Evolutionary conservation across 1,139 yeast species (phyloP).

Genomic region (Maudiozyma humilis): DNA sequence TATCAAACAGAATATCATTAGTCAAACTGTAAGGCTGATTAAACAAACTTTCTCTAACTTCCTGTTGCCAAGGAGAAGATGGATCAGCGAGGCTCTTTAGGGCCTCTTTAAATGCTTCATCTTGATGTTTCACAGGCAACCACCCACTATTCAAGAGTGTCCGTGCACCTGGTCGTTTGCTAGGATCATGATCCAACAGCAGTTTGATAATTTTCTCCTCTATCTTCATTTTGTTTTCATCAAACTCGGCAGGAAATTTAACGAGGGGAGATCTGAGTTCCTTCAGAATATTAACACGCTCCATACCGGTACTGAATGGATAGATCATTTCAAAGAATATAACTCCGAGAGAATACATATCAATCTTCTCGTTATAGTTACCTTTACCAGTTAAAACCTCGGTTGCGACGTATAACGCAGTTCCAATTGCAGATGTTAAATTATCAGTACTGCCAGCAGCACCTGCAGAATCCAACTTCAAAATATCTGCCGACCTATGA

Average conservation of each 20-base stretch:
- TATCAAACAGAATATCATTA: conserved; percentile 72
- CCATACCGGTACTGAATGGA: conserved; percentile 82
- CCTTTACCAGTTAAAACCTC: conserved; percentile 70
- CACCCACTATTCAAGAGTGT: conserved; percentile 69
- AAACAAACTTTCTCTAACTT: conserved; percentile 78
- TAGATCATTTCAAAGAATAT: conserved; percentile 94
- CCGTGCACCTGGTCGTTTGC: conserved; percentile 68
- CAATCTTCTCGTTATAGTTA: conserved; percentile 81
- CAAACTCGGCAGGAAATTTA: conserved; percentile 61
- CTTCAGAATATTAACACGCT: conserved; percentile 64
- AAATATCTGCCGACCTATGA: conserved; percentile 39
- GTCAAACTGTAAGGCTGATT: conserved; percentile 78
- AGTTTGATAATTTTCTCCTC: conserved; percentile 60
- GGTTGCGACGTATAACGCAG: conserved; percentile 83
- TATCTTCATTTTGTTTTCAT: conserved; percentile 39
- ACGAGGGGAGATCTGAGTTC: conserved; percentile 51
- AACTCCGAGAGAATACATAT: conserved; percentile 89
- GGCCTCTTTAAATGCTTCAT: conserved; percentile 81
- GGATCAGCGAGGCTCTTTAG: conserved; percentile 78
- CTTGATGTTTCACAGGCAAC: conserved; percentile 83
- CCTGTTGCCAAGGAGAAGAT: conserved; percentile 89
- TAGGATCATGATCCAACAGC: conserved; percentile 72
- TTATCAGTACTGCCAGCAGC: conserved; percentile 46
- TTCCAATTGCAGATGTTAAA: conserved; percentile 86
- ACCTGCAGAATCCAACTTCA: conserved; percentile 31